Percentiles rank a stretch among this genome's conserved stretches.
Conservation (phyloP, 2,329 filamentous ascomycete species). For the Ophiocordyceps polyrhachis-furcata region DNA sequence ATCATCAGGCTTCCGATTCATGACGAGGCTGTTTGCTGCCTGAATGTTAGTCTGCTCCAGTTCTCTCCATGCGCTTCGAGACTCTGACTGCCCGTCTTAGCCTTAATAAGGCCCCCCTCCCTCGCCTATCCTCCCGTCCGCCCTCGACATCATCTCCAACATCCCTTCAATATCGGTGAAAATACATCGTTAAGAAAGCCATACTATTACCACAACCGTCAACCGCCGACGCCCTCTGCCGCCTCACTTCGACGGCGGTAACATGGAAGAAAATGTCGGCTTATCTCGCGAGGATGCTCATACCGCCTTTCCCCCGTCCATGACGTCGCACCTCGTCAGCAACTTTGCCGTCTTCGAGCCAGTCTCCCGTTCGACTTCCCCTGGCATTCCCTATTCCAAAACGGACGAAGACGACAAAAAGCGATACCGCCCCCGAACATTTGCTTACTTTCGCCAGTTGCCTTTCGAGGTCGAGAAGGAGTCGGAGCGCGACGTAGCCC, state of each 20-base stretch:
- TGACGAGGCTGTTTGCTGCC: not conserved
- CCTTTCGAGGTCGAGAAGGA: conserved; percentile 80
- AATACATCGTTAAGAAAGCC: no score
- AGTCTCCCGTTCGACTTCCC: conserved; percentile 72
- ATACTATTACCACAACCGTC: no score
- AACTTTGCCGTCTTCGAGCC: conserved; percentile 37
- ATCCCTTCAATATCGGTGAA: not conserved
- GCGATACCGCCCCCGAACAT: conserved; percentile 72
- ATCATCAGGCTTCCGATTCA: not conserved
- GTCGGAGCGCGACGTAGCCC: conserved; percentile 53
- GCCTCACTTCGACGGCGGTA: not conserved
- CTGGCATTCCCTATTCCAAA: conserved; percentile 41
- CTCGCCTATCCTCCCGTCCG: not conserved
- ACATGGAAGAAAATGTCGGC: conserved; percentile 21
- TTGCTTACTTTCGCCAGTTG: conserved; percentile 77
- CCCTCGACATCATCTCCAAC: not conserved
- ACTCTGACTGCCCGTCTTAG: not conserved
- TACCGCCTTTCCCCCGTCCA: conserved; percentile 13
- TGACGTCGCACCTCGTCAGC: conserved; percentile 13
- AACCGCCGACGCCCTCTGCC: not conserved
- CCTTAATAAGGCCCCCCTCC: not conserved
- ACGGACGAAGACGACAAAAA: conserved; percentile 34
- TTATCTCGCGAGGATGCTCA: conserved; percentile 13
- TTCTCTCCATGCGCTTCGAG: not conserved
- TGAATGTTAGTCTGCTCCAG: not conserved